Evolutionary conservation across 1,284 basidiomycete species (phyloP), one percentile per base, ranked within the genome.

Genomic region (Heliocybe sulcata): DNA sequence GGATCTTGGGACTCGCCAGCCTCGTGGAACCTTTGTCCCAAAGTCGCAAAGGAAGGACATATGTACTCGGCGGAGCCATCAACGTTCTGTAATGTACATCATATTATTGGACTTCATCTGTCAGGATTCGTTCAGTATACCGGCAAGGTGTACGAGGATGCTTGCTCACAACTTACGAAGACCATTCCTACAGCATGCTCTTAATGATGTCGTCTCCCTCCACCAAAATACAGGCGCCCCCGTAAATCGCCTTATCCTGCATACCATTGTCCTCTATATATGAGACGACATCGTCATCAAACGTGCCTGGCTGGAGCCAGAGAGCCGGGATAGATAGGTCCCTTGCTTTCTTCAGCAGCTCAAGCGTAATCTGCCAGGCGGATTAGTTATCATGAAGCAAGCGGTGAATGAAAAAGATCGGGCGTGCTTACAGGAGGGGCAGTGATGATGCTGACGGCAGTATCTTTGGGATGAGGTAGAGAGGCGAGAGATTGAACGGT

Each of bases 221-320:
- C 16, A 83, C 79, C 45, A 90, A 75, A 45, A 92, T 79, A 63
- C 89, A 92, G 0, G 84, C 81, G 0, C 89, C 89, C n/a, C 85
- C 86, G 57, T 81, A 78, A 57, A 92, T 80, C 29, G 87, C 82
- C 54, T 74, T 78, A 61, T 82, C 81, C 48, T 73, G 68, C 50
- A 90, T 66, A 2, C 73, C 77, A 57, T 82, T 81, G 54, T 77
- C 70, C 35, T 72, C 69, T 61, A 86, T 78, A 59, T 74, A 85
- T 10, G 69, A 60, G 38, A 67, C 67, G 49, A 84, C 82, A 4
- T 67, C 67, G 45, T 69, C 78, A 63, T 90, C 84, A 60, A 87
- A 83, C 10, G 91, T 88, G 23, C 91, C 91, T 12, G 92, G 92
- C 68, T 94, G 92, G 38, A 94, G 77, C 92, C 92, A 94, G 50